A percentile compares a stretch with the other conserved stretches of the same genome.
These are phyloP conservation scores for Russula virescens DNA, from an alignment of 768 basidiomycete genomes.

Conservation along the genomic window DNA sequence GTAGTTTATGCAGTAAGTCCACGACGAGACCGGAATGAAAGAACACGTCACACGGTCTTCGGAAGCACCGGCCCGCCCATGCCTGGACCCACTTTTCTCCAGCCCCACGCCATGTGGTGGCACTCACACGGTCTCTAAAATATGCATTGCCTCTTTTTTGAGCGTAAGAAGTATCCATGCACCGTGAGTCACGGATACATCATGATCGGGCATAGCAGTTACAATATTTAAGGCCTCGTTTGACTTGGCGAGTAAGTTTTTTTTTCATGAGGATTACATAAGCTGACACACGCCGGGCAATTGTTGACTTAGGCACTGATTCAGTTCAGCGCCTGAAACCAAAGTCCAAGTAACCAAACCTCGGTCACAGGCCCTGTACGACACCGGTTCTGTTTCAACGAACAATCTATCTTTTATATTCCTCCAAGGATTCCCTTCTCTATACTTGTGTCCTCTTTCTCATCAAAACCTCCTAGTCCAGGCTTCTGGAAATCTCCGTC, in stretches of 20 bases:
- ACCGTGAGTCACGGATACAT: neutral
- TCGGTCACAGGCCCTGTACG: neutral
- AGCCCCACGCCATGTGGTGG: constrained; percentile 24
- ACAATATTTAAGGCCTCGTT: neutral
- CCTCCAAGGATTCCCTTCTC: neutral
- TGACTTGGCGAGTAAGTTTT: neutral
- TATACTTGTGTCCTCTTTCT: neutral
- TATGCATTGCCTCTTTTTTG: too few relatives aligned
- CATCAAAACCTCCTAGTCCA: neutral
- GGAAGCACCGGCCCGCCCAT: neutral
- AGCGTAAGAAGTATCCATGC: too few relatives aligned
- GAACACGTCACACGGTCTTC: constrained; percentile 13
- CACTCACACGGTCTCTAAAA: neutral
- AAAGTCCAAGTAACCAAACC: neutral
- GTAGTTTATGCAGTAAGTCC: too few relatives aligned
- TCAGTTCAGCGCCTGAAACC: neutral
- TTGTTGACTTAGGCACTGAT: constrained; percentile 2
- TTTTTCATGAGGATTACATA: constrained; percentile 3
- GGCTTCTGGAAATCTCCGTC: neutral
- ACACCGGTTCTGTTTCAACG: neutral
- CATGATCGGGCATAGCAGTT: too few relatives aligned
- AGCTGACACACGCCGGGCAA: neutral
- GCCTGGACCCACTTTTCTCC: constrained; percentile 24
- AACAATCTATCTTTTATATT: neutral
- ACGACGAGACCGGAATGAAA: neutral